A percentile compares a stretch with the other conserved stretches of the same genome.
These are phyloP conservation scores for Zanthoxylum bungeanum DNA, from an alignment of 345 rosid genomes.

Conservation along the genomic window DNA sequence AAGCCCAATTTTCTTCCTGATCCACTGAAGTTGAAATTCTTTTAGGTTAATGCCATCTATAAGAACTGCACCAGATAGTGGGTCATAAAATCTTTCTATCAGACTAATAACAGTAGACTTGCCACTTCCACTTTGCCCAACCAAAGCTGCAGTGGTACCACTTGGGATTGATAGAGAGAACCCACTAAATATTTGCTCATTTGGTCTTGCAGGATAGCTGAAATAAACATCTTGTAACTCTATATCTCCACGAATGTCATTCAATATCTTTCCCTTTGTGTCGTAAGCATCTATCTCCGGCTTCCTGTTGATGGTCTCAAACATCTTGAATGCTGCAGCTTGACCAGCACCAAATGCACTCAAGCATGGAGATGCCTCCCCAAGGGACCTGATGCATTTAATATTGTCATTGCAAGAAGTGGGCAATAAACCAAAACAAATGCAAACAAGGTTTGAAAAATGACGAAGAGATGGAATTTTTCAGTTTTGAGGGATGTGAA, in stretches of 20 bases:
- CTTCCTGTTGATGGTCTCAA: conserved; percentile 65
- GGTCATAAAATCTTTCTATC: conserved; percentile 83
- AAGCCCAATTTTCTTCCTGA: conserved; percentile 66
- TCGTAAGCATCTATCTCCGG: conserved; percentile 68
- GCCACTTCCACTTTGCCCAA: conserved; percentile 90
- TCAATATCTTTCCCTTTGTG: conserved; percentile 43
- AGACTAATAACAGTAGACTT: conserved; percentile 80
- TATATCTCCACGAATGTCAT: conserved; percentile 64
- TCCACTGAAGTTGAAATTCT: conserved; percentile 76
- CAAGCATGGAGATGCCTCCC: conserved; percentile 79
- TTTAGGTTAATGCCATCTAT: conserved; percentile 64
- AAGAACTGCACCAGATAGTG: conserved; percentile 58
- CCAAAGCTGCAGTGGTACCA: conserved; percentile 72
- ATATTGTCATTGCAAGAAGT: not conserved
- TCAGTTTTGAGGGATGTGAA: not conserved
- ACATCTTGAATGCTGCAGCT: conserved; percentile 81
- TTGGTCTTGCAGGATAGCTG: conserved; percentile 77
- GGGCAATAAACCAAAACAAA: not conserved
- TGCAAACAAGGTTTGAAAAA: not conserved
- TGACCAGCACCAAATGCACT: conserved; percentile 73
- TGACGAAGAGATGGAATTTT: not conserved
- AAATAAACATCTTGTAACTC: conserved; percentile 63
- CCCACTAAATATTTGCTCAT: conserved; percentile 60
- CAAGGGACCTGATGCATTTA: conserved; percentile 66
- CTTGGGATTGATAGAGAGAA: conserved; percentile 62